These are phyloP conservation scores for Bipolaris cookei DNA, from an alignment of 2,329 filamentous ascomycete genomes.

Conservation along the genomic window DNA sequence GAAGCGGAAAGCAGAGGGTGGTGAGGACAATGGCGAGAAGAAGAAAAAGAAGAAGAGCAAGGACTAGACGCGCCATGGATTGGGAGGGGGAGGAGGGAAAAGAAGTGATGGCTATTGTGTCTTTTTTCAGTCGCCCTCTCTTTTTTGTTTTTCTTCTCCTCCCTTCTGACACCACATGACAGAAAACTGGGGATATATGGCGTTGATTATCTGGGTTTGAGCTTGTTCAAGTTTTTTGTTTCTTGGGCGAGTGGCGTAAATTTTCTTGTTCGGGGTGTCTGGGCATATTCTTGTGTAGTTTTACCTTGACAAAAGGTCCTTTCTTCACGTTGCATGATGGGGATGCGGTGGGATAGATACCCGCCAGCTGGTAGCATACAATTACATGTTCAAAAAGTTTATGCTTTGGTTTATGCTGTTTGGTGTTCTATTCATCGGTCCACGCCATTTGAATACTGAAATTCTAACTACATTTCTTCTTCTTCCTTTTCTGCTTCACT, in stretches of 20 bases:
- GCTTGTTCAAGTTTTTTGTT: slow-evolving; percentile 19
- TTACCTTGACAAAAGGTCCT: slow-evolving; percentile 10
- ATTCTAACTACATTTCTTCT: neutral
- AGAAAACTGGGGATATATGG: slow-evolving; percentile 22
- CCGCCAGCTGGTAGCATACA: slow-evolving; percentile 28
- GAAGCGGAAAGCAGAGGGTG: slow-evolving; percentile 47
- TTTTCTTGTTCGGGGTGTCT: slow-evolving; percentile 7
- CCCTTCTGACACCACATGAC: neutral
- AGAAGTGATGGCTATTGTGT: neutral
- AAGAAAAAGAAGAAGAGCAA: slow-evolving; percentile 68
- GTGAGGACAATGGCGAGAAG: slow-evolving; percentile 58
- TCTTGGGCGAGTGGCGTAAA: slow-evolving; percentile 23
- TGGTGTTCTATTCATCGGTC: too few species aligned
- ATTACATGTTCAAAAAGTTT: slow-evolving; percentile 21
- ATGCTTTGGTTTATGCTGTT: neutral
- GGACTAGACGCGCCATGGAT: slow-evolving; percentile 36
- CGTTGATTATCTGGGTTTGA: slow-evolving; percentile 22
- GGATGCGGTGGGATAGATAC: slow-evolving; percentile 28
- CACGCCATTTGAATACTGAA: neutral
- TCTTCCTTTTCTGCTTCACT: neutral
- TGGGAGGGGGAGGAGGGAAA: neutral
- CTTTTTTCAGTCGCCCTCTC: slow-evolving; percentile 23
- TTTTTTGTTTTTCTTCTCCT: too few species aligned
- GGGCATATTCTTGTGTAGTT: slow-evolving; percentile 18
- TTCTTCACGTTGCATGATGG: slow-evolving; percentile 30